Evolutionary conservation across 495 filamentous ascomycete genomes (phyloP).

Genomic region (Penicillium samsonianum): DNA sequence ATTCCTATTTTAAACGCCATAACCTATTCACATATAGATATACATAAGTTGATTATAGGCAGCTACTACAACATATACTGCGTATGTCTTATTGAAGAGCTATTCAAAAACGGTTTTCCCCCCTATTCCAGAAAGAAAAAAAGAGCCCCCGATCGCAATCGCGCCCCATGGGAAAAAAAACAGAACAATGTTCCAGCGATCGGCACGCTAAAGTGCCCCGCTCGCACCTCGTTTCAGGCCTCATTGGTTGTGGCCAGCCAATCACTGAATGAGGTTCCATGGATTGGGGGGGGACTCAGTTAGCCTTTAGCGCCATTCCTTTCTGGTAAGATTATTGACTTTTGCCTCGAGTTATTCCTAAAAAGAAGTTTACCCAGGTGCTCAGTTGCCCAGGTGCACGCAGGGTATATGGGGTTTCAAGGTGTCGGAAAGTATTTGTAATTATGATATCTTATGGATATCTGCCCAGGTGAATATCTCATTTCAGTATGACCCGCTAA

Average conservation of each 20-base stretch:
- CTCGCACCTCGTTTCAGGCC: constrained; percentile 7
- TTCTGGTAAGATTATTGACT: constrained; percentile 8
- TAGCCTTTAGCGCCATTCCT: constrained; percentile 8
- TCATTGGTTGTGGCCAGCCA: constrained; percentile 1
- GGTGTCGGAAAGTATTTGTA: constrained; percentile 1
- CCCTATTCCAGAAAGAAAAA: neutral
- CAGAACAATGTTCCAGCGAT: constrained; percentile 13
- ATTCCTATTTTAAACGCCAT: neutral
- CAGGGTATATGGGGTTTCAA: neutral
- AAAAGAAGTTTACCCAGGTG: neutral
- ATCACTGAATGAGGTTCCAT: constrained; percentile 1
- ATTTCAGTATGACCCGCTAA: neutral
- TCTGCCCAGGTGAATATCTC: neutral
- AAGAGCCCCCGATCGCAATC: neutral
- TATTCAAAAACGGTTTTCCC: neutral
- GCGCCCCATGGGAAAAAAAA: neutral
- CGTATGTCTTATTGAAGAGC: neutral
- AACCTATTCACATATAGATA: neutral
- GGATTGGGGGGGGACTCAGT: neutral
- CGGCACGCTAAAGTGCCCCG: constrained; percentile 11
- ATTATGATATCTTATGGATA: neutral
- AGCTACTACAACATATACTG: neutral
- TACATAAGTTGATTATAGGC: neutral
- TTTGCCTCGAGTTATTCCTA: neutral
- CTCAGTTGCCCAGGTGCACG: neutral